A percentile compares a stretch with the other conserved stretches of the same genome.
Conservation (phyloP, 176 grass and related monocot species). For the Carex myosuroides region DNA sequence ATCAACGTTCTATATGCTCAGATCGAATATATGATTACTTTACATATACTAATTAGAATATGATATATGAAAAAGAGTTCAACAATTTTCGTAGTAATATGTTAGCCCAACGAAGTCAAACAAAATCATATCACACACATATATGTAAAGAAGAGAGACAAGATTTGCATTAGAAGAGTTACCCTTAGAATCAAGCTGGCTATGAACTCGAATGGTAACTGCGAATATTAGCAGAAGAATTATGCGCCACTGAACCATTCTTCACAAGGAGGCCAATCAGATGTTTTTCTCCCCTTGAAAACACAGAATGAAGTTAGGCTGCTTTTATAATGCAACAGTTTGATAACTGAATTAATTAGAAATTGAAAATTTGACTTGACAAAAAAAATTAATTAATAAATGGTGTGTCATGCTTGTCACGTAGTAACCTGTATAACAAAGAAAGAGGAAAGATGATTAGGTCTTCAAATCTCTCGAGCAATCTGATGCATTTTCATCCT, state of each 20-base stretch:
- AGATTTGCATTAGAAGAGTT: not conserved
- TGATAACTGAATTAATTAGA: not conserved
- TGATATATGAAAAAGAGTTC: no score
- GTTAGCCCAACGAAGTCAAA: no score
- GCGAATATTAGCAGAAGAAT: not conserved
- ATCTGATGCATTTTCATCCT: no score
- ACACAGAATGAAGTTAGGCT: not conserved
- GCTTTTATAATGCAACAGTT: not conserved
- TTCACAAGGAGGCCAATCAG: not conserved
- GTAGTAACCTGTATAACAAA: not conserved
- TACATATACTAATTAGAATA: no score
- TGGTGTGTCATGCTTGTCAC: not conserved
- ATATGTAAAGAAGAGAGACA: no score
- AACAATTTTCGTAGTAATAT: no score
- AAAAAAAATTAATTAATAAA: not conserved
- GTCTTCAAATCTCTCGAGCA: no score
- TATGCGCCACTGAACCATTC: not conserved
- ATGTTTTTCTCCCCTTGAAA: not conserved
- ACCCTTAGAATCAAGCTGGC: not conserved
- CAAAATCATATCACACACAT: no score
- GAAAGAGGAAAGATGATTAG: no score
- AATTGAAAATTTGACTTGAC: not conserved
- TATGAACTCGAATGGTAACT: not conserved
- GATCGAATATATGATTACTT: no score
- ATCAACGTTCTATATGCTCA: no score